Base-by-base conservation (phyloP, 345 rosid species). In the Fremontodendron californicum region DNA sequence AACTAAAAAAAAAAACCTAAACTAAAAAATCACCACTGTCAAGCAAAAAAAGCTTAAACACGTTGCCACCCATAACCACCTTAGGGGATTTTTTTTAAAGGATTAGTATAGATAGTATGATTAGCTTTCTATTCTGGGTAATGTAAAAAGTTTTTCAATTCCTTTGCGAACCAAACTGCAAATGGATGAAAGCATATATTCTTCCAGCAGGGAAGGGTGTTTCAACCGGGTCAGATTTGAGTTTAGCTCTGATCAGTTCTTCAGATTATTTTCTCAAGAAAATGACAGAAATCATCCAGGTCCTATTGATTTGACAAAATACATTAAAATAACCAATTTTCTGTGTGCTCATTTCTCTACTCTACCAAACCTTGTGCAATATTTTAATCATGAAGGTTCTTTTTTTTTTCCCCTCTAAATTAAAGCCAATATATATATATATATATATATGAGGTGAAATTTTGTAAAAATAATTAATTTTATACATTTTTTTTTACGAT, bases 131-230 rank as follows among this genome's bases (percentile, higher is more conserved):
- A 18, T 18, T 49, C n/a, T 49, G 35, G 64, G 64, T 10, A 27
- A 61, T 31, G 39, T 61, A 29, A 31, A 31, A 29, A 13, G 0
- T 29, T 60, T 9, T 23, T 21, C 19, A 51, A 21, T 67, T n/a
- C 2, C 6, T 64, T 67, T 5, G 35, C 52, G 8, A 68, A 27
- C 33, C 6, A 45, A 71, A 71, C 16, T 71, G 75, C 61, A 31
- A 71, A 49, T 71, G 25, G 60, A 51, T 49, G 43, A 71, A 49
- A 23, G 75, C 27, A 33, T 49, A 71, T 51, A 31, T 49, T 48
- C 75, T 29, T 49, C 43, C 15, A 48, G 18, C 43, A 58, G 64
- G 8, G 1, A 71, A 49, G 25, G 27, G 19, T 71, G 7, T 29
- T 70, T 8, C 39, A 71, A 29, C 58, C 18, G 5, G 3, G 73